Base-by-base conservation (phyloP, 768 basidiomycete species). In the Leccinum rimulosum region DNA sequence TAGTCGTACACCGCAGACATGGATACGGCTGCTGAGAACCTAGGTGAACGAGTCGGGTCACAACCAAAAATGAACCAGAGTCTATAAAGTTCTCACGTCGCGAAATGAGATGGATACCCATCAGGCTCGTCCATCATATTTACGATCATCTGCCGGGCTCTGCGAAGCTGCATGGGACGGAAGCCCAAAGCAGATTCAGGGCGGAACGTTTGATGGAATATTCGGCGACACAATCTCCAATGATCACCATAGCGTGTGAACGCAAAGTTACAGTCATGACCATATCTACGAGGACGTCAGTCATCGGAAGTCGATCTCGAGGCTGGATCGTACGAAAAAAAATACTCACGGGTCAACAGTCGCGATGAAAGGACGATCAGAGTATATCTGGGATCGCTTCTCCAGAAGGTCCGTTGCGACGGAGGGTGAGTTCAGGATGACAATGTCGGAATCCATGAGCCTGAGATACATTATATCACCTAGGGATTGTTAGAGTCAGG, bases 391-490 rank as follows among this genome's bases (percentile, higher is more conserved):
- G 9, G 79, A 77, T 6, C 79, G 76, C 36, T 71, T 70, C 47
- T 81, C 79, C 47, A 84, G 68, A 11, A 84, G 72, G 45, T 80
- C 81, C 19, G 68, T 63, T 0, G 74, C 79, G 14, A 70, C 75
- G 55, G 76, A 75, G 22, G 67, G 65, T 27, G 74, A 73, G 64
- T 80, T 83, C 45, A 84, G 60, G 43, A 84, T 64, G 25, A 84
- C 65, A 33, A 76, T 70, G 14, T 68, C 69, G n/a, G 74, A 71
- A 59, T 79, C 81, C 63, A 79, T 77, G 25, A 80, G 69, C 22
- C 74, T 73, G 55, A 80, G 77, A 14, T 79, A 79, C 28, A 84
- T 76, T 6, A 84, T 62, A 0, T 76, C 68, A 48, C 79, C 77
- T 79, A 33, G 15, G 15, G 49, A 15, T 19, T n/a, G 4, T 17